A percentile compares a stretch with the other conserved stretches of the same genome.
phyloP scores from a whole-genome alignment of 2,329 filamentous ascomycete genomes.

The Trichoderma asperellum region DNA sequence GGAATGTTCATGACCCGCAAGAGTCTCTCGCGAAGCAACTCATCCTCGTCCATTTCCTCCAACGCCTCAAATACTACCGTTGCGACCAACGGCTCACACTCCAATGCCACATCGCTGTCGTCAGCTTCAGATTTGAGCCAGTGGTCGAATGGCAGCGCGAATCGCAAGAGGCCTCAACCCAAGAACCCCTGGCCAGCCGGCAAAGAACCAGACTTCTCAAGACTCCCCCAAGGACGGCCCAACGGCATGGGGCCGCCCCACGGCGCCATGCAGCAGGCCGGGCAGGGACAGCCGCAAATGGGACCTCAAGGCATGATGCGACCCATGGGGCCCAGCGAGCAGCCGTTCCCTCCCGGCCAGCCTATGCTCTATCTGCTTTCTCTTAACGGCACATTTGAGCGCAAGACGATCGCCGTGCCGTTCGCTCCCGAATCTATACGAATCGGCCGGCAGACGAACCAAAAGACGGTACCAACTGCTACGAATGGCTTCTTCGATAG shows the following conservation, averaged over 20 bases:
- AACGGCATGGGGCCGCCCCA: constrained; percentile 49
- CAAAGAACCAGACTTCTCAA: constrained; percentile 54
- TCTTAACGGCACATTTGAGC: constrained; percentile 94
- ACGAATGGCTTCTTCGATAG: constrained; percentile 97
- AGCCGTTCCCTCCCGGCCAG: constrained; percentile 63
- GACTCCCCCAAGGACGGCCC: constrained; percentile 48
- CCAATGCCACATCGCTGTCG: constrained; percentile 62
- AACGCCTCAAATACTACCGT: constrained; percentile 66
- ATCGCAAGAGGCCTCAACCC: constrained; percentile 56
- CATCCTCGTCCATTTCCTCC: constrained; percentile 82
- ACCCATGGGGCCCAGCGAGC: constrained; percentile 61
- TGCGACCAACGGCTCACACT: constrained; percentile 61
- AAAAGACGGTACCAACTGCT: constrained; percentile 89
- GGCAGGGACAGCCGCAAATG: constrained; percentile 42
- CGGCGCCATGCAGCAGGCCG: constrained; percentile 42
- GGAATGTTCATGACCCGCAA: constrained; percentile 92
- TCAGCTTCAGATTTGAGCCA: constrained; percentile 54
- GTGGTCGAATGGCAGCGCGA: constrained; percentile 53
- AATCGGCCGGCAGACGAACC: constrained; percentile 95
- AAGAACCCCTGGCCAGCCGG: constrained; percentile 56
- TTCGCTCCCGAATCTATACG: constrained; percentile 92
- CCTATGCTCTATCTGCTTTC: constrained; percentile 86
- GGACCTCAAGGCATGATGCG: constrained; percentile 60
- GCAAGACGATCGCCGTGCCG: constrained; percentile 93
- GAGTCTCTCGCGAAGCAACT: constrained; percentile 82